These are phyloP conservation scores for Rhodotorula sp. DNA, from an alignment of 1,284 basidiomycete genomes.

Conservation along the genomic window DNA sequence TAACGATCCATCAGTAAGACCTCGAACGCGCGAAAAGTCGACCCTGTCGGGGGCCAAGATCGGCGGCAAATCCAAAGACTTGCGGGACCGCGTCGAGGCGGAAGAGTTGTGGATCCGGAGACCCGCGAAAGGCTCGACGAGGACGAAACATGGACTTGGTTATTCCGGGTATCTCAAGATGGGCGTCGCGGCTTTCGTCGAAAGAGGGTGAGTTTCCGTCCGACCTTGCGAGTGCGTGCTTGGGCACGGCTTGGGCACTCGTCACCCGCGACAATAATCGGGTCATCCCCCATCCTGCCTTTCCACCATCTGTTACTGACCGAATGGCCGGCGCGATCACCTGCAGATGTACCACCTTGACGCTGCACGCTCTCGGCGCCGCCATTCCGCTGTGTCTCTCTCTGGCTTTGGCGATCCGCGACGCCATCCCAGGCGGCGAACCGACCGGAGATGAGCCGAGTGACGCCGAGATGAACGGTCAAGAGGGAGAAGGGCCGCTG, in stretches of 20 bases:
- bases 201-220: conserved; percentile 36
- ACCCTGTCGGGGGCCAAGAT: conserved; percentile 29
- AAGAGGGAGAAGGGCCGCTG: background rate
- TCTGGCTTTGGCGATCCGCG: conserved; percentile 41
- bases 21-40: background rate
- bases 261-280: too few relatives aligned
- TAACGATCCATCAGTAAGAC: background rate
- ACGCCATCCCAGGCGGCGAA: conserved; percentile 41
- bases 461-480: background rate
- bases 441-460: background rate
- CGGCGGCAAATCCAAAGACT: conserved; percentile 34
- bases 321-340: background rate
- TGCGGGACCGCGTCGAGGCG: conserved; percentile 13
- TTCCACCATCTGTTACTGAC: too few relatives aligned
- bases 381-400: conserved; percentile 43
- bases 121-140: background rate
- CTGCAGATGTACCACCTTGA: conserved; percentile 30
- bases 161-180: conserved; percentile 41
- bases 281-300: too few relatives aligned
- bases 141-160: conserved; percentile 17
- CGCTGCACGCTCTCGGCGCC: conserved; percentile 41
- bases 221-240: background rate
- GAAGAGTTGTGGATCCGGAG: conserved; percentile 42
- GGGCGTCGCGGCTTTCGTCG: conserved; percentile 39
- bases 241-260: too few relatives aligned